Percentiles rank a stretch among this genome's conserved stretches.
Evolutionary conservation across 345 rosid genomes (phyloP).

Genomic region (Jatropha curcas): DNA sequence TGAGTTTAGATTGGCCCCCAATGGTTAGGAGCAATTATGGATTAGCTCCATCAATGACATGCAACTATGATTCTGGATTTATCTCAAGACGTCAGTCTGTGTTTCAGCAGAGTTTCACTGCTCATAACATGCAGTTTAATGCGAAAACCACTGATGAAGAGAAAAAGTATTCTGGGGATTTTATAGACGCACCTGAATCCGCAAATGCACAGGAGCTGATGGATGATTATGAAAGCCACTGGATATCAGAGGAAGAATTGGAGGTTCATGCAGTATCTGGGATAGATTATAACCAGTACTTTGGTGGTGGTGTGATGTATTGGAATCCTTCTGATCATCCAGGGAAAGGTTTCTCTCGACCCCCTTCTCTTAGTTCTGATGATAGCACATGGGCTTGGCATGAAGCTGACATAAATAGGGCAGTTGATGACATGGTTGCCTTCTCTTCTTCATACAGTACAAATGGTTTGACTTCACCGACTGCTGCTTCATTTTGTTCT

Average conservation of each 20-base stretch:
- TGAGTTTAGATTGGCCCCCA: slow-evolving; percentile 98
- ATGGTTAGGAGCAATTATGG: slow-evolving; percentile 76
- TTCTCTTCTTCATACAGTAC: slow-evolving; percentile 90
- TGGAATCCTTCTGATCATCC: slow-evolving; percentile 93
- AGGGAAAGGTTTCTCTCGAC: slow-evolving; percentile 85
- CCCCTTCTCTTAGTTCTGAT: slow-evolving; percentile 97
- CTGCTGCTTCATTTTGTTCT: slow-evolving; percentile 85
- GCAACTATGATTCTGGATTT: slow-evolving; percentile 76
- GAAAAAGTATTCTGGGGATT: slow-evolving; percentile 53
- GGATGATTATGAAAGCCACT: slow-evolving; percentile 79
- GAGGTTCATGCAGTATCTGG: slow-evolving; percentile 85
- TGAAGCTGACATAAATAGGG: slow-evolving; percentile 94
- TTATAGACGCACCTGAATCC: slow-evolving; percentile 65
- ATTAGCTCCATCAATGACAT: slow-evolving; percentile 59
- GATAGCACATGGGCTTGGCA: slow-evolving; percentile 97
- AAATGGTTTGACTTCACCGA: slow-evolving; percentile 92
- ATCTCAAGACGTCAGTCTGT: slow-evolving; percentile 50
- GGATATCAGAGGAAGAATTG: slow-evolving; percentile 89
- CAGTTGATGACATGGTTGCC: slow-evolving; percentile 98
- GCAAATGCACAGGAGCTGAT: slow-evolving; percentile 47
- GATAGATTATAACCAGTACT: slow-evolving; percentile 84
- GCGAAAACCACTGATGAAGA: slow-evolving; percentile 42
- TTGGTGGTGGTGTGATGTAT: slow-evolving; percentile 98
- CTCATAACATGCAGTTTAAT: slow-evolving; percentile 44
- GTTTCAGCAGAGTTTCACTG: slow-evolving; percentile 50